Conservation (phyloP, 371 early-diverging fungal genomes). For the Mucor plumbeus region DNA sequence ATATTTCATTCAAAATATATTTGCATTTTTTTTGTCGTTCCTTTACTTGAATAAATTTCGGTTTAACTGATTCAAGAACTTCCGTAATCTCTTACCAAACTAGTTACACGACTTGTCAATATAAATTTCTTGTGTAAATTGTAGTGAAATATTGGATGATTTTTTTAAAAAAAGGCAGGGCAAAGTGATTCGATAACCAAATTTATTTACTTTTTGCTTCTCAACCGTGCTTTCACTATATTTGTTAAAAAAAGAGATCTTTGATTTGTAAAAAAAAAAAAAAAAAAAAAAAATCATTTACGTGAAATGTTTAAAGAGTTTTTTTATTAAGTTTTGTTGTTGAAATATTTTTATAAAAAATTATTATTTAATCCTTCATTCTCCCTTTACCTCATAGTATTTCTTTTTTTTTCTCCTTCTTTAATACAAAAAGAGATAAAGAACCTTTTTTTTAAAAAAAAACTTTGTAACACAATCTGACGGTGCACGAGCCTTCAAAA, state of each 20-base stretch:
- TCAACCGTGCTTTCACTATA: constrained; percentile 23
- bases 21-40: neutral
- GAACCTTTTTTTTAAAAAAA: too few relatives aligned
- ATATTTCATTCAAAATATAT: neutral
- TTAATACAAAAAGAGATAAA: too few relatives aligned
- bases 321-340: neutral
- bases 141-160: neutral
- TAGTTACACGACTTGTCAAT: constrained; percentile 32
- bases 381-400: neutral
- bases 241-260: neutral
- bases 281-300: neutral
- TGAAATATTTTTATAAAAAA: neutral
- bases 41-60: neutral
- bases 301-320: neutral
- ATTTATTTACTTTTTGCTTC: neutral
- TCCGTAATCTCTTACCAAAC: neutral
- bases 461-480: neutral
- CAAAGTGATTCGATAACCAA: constrained; percentile 7
- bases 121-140: constrained; percentile 4
- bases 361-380: neutral
- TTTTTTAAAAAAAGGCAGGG: neutral
- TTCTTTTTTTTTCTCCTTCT: too few relatives aligned
- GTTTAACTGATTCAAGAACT: constrained; percentile 17
- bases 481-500: constrained; percentile 36
- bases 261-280: neutral